Conservation (phyloP, 164 flowering plant genomes). For the Berberis thunbergii region DNA sequence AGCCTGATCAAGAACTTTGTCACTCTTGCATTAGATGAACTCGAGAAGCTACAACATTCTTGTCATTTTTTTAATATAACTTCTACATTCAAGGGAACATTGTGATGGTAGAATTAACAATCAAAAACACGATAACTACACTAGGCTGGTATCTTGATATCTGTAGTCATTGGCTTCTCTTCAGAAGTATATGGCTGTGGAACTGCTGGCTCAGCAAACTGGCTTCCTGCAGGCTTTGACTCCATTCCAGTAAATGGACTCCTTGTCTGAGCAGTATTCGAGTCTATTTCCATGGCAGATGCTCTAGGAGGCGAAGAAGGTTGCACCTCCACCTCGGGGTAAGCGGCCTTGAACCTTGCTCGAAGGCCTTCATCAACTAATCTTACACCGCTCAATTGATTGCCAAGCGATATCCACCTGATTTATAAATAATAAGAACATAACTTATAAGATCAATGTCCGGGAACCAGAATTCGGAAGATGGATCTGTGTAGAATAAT, state of each 20-base stretch:
- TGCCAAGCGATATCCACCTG: constrained; percentile 97
- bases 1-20: background rate
- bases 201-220: constrained; percentile 26
- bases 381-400: constrained; percentile 73
- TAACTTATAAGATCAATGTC: too few species aligned
- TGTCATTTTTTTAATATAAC: background rate
- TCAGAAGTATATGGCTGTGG: constrained; percentile 35
- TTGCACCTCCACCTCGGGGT: constrained; percentile 90
- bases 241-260: constrained; percentile 39
- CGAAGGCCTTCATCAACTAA: constrained; percentile 89
- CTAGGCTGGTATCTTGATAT: constrained; percentile 38
- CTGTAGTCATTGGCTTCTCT: constrained; percentile 33
- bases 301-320: constrained; percentile 83
- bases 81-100: background rate
- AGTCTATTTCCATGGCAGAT: constrained; percentile 72
- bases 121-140: background rate
- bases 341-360: constrained; percentile 95
- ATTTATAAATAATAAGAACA: background rate
- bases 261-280: constrained; percentile 17
- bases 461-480: too few species aligned
- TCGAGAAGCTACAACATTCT: background rate
- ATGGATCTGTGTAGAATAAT: too few species aligned
- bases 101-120: background rate
- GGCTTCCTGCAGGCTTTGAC: constrained; percentile 23
- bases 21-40: background rate